These are phyloP conservation scores for Microglena sp. DNA, from an alignment of 139 green algal species.

Conservation along the genomic window DNA sequence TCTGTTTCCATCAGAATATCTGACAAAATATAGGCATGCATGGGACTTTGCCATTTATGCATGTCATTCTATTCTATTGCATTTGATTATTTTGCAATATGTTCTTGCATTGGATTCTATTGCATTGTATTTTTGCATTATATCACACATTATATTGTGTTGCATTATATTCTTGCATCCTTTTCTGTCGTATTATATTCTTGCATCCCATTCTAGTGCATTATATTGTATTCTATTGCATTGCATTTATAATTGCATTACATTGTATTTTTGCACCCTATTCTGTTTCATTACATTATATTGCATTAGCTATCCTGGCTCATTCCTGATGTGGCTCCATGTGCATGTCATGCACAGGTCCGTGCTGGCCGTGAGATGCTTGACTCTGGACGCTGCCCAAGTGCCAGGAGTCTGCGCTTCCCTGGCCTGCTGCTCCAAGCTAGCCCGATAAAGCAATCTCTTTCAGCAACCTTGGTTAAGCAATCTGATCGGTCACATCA, in stretches of 20 bases:
- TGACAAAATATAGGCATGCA: too few relatives aligned
- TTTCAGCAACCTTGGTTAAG: too few relatives aligned
- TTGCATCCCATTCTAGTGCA: not conserved
- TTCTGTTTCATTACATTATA: not conserved
- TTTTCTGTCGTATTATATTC: not conserved
- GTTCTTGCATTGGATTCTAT: too few relatives aligned
- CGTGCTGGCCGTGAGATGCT: conserved; percentile 31
- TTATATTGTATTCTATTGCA: not conserved
- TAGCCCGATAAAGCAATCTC: too few relatives aligned
- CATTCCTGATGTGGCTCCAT: not conserved
- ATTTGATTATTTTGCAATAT: too few relatives aligned
- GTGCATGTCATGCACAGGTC: conserved; percentile 6
- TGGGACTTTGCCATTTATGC: too few relatives aligned
- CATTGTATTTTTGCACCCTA: not conserved
- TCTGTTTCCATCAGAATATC: too few relatives aligned
- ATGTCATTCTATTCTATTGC: too few relatives aligned
- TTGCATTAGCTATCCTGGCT: not conserved
- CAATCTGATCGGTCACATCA: too few relatives aligned
- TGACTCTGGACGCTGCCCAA: conserved; percentile 17
- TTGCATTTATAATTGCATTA: not conserved
- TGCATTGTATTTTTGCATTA: too few relatives aligned
- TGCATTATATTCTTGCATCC: too few relatives aligned
- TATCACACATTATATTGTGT: too few relatives aligned
- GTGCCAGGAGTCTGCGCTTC: conserved; percentile 24
- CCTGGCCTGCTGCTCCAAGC: conserved; percentile 28